Evolutionary conservation across 1,284 basidiomycete species (phyloP), one percentile per base, ranked within the genome.

Genomic region (Fomitiporia mediterranea): DNA sequence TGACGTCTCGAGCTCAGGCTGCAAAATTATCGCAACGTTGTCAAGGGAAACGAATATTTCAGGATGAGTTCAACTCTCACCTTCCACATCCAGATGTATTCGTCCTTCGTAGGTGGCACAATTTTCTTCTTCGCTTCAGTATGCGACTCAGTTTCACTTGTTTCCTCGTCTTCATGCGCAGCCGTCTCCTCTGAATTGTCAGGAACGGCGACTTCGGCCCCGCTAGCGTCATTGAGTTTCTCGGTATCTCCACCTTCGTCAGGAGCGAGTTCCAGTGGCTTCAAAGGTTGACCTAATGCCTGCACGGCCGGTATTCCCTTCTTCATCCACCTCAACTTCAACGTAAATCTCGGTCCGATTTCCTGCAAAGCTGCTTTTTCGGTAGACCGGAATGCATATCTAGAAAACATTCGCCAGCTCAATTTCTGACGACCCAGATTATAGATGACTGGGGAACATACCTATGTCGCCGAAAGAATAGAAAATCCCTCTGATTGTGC

Each of bases 401-500:
- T 93, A 56, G 7, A 30, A 5, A n/a, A n/a, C 43, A 56, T 32
- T 28, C 23, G 52, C 30, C 42, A 27, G 17, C 34, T 4, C 27
- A 57, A 44, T 32, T 30, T 32, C 56, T 34, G 43, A n/a, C 17
- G 38, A 15, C 35, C 43, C 25, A 43, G 51, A 49, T 30, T 15
- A n/a, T 30, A 47, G 40, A 30, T 25, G 25, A 42, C 39, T 21
- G 55, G 57, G 63, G 48, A 51, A 64, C 75, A 53, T 55, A 91
- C 88, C 91, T 80, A 74, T 98, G 95, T 61, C 97, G 78, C 58
- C 97, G 78, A 78, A 99, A 98, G 75, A 99, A 99, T 57, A 99
- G 74, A 70, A 98, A 99, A 73, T 99, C 97, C 55, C 97, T 83
- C 70, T 98, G 95, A 67, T 98, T 98, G 70, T 99, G 97, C 27